Evolutionary conservation across 2,329 filamentous ascomycete genomes (phyloP), one percentile per base, ranked within the genome.

Genomic region (Colletotrichum sp.): DNA sequence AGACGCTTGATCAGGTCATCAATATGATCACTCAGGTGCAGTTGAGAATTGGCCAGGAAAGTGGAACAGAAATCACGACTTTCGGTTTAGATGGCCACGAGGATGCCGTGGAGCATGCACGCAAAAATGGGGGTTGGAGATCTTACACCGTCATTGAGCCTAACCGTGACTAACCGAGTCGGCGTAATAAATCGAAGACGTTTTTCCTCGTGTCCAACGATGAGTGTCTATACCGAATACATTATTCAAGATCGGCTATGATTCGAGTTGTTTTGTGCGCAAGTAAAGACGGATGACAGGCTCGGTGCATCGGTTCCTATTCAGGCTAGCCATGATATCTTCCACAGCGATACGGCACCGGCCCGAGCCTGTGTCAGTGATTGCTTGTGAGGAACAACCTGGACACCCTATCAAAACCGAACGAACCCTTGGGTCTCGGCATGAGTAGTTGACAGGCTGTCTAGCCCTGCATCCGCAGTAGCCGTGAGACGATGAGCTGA

Each of bases 11-110:
- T 18, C 79, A 79, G 15, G 61, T 88, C 0, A 80, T 87, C 64
- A 87, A 83, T 77, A 79, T 88, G 81, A 77, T 85, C 8, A 83
- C 87, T 71, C 80, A 78, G 12, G 84, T 85, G 3, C 60, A 84
- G 8, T 69, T 87, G 75, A 82, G 83, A 66, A 75, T 86, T 15
- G 83, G 84, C 2, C 78, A 82, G 52, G 67, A 71, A 21, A 84
- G 74, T 13, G 85, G 83, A 12, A 77, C 82, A 38, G 71, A 83
- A 28, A 68, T 80, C 7, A 81, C 81, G 3, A 78, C 75, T 9
- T 86, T 82, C 65, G 65, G 72, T 8, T 78, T 86, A n/a, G 81
- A 84, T 15, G 78, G 84, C 3, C 83, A 82, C 79, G 74, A 84
- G 63, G 74, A 77, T 21, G 82, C 81, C 16, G 79, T 85, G 21